Evolutionary conservation across 345 rosid genomes (phyloP).

Genomic region (Populus deltoides): DNA sequence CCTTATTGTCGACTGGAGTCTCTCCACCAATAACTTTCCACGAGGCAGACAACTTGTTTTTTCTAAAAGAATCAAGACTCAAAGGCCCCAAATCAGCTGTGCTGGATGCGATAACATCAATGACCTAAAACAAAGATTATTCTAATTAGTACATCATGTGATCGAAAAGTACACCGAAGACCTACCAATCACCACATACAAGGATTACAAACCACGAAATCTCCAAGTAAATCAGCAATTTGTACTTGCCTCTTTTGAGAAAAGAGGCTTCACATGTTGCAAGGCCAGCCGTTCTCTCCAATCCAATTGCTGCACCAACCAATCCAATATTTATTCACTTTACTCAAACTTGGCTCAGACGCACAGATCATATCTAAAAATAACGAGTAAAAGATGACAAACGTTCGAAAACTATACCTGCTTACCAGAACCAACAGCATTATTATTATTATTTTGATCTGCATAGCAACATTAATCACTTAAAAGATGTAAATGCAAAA

Average conservation of each 20-base stretch:
- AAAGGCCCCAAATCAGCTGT: slow-evolving; percentile 77
- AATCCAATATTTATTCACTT: slow-evolving; percentile 10
- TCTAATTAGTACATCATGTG: slow-evolving; percentile 9
- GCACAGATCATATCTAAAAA: not conserved
- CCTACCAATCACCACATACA: not conserved
- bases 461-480: slow-evolving; percentile 30
- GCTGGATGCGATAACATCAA: slow-evolving; percentile 61
- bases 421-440: slow-evolving; percentile 31
- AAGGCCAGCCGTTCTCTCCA: slow-evolving; percentile 84
- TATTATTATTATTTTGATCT: slow-evolving; percentile 42
- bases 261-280: slow-evolving; percentile 58
- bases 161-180: slow-evolving; percentile 3
- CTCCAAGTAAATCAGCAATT: slow-evolving; percentile 10
- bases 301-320: slow-evolving; percentile 55
- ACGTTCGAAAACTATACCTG: slow-evolving; percentile 38
- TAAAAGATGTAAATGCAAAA: not conserved
- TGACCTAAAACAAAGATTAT: slow-evolving; percentile 47
- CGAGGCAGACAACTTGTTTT: slow-evolving; percentile 69
- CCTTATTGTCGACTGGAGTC: slow-evolving; percentile 27
- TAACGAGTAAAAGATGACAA: slow-evolving; percentile 7
- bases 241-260: slow-evolving; percentile 74
- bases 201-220: not conserved
- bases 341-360: slow-evolving; percentile 5
- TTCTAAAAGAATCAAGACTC: slow-evolving; percentile 80
- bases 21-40: slow-evolving; percentile 53